Conservation (phyloP, 2,329 filamentous ascomycete genomes). For the Colletotrichum sp. region DNA sequence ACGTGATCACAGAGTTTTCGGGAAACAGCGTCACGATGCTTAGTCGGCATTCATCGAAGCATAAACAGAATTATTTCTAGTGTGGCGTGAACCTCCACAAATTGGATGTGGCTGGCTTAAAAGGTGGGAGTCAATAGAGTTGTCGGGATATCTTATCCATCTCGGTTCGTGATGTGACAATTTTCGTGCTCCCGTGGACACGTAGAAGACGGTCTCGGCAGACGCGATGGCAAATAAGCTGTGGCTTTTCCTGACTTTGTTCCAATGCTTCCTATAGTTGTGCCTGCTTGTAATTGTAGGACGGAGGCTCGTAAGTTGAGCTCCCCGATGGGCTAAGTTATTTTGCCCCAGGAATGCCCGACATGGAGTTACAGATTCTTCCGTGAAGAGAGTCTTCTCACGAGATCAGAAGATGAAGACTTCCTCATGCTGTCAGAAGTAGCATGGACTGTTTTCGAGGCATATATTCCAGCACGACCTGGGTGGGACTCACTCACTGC, state of each 20-base stretch:
- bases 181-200: background rate
- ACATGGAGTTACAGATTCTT: background rate
- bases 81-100: too few relatives aligned
- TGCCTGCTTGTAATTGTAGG: background rate
- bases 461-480: background rate
- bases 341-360: background rate
- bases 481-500: background rate
- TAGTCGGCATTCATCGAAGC: too few relatives aligned
- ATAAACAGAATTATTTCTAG: too few relatives aligned
- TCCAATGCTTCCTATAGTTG: fast-evolving
- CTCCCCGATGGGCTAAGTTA: fast-evolving
- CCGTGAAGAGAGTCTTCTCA: background rate
- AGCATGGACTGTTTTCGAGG: background rate
- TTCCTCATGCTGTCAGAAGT: background rate
- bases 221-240: background rate
- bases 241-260: background rate
- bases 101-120: too few relatives aligned
- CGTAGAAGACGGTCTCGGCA: background rate
- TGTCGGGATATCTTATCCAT: background rate
- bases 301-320: background rate
- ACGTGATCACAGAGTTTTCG: background rate
- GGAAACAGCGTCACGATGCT: background rate
- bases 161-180: background rate
- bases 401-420: background rate
- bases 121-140: background rate